Base-by-base conservation (phyloP, 768 basidiomycete genomes). In the Tricholoma bakamatsutake region DNA sequence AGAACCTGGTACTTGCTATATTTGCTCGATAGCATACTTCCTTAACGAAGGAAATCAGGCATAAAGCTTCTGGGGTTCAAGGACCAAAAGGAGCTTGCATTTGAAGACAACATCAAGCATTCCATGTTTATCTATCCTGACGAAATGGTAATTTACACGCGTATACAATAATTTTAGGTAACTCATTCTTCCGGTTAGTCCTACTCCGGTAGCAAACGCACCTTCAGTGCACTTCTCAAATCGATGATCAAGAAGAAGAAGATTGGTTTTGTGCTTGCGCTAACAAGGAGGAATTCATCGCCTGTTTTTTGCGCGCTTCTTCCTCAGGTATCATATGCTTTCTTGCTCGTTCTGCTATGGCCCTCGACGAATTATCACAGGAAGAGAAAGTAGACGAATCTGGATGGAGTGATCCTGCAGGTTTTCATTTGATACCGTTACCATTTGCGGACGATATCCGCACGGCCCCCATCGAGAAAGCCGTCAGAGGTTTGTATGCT, bases 401-500 rank as follows among this genome's bases (percentile, higher is more conserved):
- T 9, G 91, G 90, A 6, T 88, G 84, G 76, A 84, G 81, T 51
- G 85, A 89, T 40, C 92, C 97, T 33, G 84, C 90, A 1, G 97
- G 97, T 5, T 89, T 98, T 64, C 94, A 98, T 69, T 76, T 98
- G 50, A 87, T 98, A 56, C 88, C 88, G 13, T 68, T 98, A n/a
- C 95, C 96, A 0, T 99, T 90, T 67, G 88, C 90, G 4, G 97
- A 99, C 66, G 97, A 99, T 63, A 88, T 98, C 49, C 84, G 97
- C 48, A 76, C 78, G 17, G 88, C 89, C 5, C 85, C 88, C 2
- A 70, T 93, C 10, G 81, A 85, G 17, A 76, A 82, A 53, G 85
- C 77, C 6, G 74, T 78, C 61, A 77, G 79, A 76, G 87, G 93
- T 84, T 70, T 28, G 69, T 58, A 15, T 31, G 6, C 15, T 15